These are phyloP conservation scores for Fusarium sp. DNA, from an alignment of 2,329 filamentous ascomycete genomes.

Conservation along the genomic window DNA sequence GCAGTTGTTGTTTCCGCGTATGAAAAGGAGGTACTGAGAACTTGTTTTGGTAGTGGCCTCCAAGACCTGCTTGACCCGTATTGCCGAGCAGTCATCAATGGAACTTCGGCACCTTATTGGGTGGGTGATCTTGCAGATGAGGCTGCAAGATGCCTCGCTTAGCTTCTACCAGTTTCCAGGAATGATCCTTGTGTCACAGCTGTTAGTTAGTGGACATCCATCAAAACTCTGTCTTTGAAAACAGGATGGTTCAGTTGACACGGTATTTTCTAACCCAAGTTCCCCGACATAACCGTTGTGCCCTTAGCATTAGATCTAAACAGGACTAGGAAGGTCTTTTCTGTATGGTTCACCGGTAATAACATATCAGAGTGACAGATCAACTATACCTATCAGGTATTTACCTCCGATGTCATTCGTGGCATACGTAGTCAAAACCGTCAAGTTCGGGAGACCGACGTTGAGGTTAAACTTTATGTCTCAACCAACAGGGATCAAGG, in stretches of 20 bases:
- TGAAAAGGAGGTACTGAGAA: not conserved
- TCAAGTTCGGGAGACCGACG: not conserved
- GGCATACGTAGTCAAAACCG: not conserved
- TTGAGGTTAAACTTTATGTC: constrained; percentile 17
- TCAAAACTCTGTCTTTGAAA: not conserved
- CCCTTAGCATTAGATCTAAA: not conserved
- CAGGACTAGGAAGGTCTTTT: not conserved
- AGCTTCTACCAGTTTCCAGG: not conserved
- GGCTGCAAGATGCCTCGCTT: not conserved
- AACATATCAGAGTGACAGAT: not conserved
- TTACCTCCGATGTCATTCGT: not conserved
- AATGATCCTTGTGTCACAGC: not conserved
- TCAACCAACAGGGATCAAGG: not conserved
- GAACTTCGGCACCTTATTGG: too few relatives aligned
- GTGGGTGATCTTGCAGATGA: not conserved
- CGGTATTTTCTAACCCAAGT: not conserved
- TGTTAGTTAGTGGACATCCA: not conserved
- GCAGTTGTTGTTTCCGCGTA: not conserved
- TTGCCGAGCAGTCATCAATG: too few relatives aligned
- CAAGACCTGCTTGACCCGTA: not conserved
- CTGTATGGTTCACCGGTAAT: not conserved
- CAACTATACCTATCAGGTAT: not conserved
- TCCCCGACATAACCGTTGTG: not conserved
- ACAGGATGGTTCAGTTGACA: not conserved
- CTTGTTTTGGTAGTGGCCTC: not conserved